A percentile compares a stretch with the other conserved stretches of the same genome.
Conservation (phyloP, 179 eudicot genomes). For the Nepenthes alata region DNA sequence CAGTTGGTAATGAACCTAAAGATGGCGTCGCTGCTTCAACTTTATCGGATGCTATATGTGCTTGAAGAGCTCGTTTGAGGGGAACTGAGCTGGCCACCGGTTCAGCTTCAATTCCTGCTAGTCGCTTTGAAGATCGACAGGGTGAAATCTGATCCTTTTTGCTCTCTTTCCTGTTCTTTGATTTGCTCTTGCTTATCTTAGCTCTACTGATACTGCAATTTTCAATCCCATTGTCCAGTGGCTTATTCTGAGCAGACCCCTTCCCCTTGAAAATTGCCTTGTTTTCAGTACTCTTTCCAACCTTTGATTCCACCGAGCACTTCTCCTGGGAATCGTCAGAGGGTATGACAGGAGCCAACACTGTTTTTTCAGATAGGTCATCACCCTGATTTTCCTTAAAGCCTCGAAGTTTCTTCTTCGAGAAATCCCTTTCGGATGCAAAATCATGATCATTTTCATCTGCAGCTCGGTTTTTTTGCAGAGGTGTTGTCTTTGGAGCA, state of each 20-base stretch:
- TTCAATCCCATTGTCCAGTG: not conserved
- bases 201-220: slow-evolving; percentile 13
- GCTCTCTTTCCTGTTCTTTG: slow-evolving; percentile 13
- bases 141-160: slow-evolving; percentile 14
- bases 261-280: too few species aligned
- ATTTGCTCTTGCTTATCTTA: slow-evolving; percentile 22
- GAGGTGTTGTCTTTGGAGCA: slow-evolving; percentile 1
- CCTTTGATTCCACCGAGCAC: too few species aligned
- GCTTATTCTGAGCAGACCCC: not conserved
- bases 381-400: not conserved
- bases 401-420: slow-evolving; percentile 8
- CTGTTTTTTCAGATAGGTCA: too few species aligned
- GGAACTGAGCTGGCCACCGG: slow-evolving; percentile 7
- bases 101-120: slow-evolving; percentile 26
- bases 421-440: slow-evolving; percentile 8
- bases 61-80: not conserved
- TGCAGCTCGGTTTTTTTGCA: slow-evolving; percentile 7
- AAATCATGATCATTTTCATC: slow-evolving; percentile 9
- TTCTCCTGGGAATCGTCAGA: too few species aligned
- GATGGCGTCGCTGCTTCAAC: not conserved
- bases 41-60: not conserved
- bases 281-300: too few species aligned
- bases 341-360: too few species aligned
- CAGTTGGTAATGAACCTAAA: not conserved
- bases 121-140: slow-evolving; percentile 50